Percentiles rank a stretch among this genome's conserved stretches.
phyloP scores from a whole-genome alignment of 345 rosid species.

The Microcos paniculata region DNA sequence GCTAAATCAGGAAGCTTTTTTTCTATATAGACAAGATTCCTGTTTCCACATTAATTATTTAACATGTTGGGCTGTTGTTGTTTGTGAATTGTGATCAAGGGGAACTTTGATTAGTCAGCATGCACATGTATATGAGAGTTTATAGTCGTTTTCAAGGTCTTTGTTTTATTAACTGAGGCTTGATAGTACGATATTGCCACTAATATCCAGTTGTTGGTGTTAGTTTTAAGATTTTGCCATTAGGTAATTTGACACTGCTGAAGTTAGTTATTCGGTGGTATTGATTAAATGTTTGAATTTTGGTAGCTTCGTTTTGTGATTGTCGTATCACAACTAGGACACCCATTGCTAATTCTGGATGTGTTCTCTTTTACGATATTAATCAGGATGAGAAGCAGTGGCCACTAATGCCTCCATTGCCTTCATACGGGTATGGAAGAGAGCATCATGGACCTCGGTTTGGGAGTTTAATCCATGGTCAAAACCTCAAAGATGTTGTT shows the following conservation, averaged over 20 bases:
- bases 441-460: conserved; percentile 72
- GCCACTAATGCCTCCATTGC: conserved; percentile 67
- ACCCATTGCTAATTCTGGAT: neutral
- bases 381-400: conserved; percentile 59
- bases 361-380: neutral
- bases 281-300: neutral
- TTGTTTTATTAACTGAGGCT: neutral
- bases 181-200: neutral
- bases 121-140: neutral
- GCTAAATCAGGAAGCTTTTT: neutral
- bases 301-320: neutral
- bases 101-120: neutral
- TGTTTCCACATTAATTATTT: neutral
- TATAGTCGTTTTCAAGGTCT: neutral
- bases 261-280: neutral
- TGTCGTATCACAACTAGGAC: neutral
- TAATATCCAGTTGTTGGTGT: neutral
- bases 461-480: conserved; percentile 72
- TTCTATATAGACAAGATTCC: neutral
- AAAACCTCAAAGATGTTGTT: conserved; percentile 64
- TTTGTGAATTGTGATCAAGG: neutral
- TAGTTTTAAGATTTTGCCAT: neutral
- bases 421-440: conserved; percentile 72
- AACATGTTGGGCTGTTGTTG: neutral
- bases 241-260: neutral